Conservation (phyloP, 768 basidiomycete genomes). For the Boletus coccyginus region DNA sequence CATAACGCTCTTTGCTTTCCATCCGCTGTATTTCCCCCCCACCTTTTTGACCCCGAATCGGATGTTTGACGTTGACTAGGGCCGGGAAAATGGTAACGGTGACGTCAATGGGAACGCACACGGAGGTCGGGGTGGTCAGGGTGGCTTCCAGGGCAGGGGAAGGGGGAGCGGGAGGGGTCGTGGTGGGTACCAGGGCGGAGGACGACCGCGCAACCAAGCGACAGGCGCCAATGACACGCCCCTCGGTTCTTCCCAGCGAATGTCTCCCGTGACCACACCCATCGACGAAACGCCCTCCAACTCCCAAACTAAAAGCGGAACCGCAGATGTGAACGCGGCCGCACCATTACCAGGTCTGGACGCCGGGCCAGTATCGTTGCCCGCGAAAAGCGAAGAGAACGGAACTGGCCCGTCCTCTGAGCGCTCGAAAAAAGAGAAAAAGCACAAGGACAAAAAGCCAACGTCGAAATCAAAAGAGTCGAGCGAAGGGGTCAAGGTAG, state of each 20-base stretch:
- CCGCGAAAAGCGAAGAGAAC: constrained; percentile 1
- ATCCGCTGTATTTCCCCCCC: background rate
- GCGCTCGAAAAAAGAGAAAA: constrained; percentile 20
- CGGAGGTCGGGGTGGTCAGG: constrained; percentile 3
- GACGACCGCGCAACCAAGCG: constrained; percentile 19
- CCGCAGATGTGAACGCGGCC: background rate
- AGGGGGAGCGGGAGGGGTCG: constrained; percentile 37
- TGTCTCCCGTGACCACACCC: constrained; percentile 41
- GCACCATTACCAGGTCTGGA: background rate
- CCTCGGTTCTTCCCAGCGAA: constrained; percentile 58
- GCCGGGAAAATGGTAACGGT: background rate
- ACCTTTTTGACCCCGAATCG: background rate
- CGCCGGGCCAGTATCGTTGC: background rate
- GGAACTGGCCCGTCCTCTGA: background rate
- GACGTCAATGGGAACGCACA: constrained; percentile 13
- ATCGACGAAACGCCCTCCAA: constrained; percentile 5
- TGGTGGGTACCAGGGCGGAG: constrained; percentile 27
- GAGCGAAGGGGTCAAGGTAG: constrained; percentile 10
- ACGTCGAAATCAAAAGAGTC: constrained; percentile 13
- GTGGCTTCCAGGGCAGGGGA: constrained; percentile 22
- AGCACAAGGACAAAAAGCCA: constrained; percentile 17
- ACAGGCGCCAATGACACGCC: constrained; percentile 75
- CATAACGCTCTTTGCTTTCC: background rate
- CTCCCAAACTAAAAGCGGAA: background rate
- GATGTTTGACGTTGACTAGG: constrained; percentile 4